Base-by-base conservation (phyloP, 2,329 filamentous ascomycete genomes). In the Xylaria multiplex region DNA sequence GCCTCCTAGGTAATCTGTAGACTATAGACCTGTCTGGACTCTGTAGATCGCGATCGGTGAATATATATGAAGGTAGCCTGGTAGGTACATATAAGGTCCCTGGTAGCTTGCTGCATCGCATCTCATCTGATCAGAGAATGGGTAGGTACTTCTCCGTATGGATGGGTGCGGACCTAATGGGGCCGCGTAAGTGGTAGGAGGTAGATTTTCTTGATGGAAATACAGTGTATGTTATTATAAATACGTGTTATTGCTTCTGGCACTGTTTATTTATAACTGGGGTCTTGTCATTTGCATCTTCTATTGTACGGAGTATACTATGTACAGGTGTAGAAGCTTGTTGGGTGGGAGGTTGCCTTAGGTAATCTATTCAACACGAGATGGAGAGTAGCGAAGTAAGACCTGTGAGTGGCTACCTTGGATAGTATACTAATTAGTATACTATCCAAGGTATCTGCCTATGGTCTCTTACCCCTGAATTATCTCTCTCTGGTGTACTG, bases 21-120 rank as follows among this genome's bases (percentile, higher is more conserved):
- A 19, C 16, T 6, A 30, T n/a, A 54, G 62, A 50, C 49, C 35
- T 54, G 54, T 62, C 64, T 63, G 49, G 64, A 56, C 59, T 66
- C 49, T 59, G 64, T 57, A 62, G 54, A 62, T 66, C 45, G 30
- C 35, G 19, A 49, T 55, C 14, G 22, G 37, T 55, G 30, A 19
- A 43, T 55, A 43, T 43, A 40, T 14, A 40, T 40, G 13, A 1
- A 27, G 27, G 27, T 27, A n/a, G n/a, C n/a, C n/a, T n/a, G n/a
- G n/a, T n/a, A 27, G 27, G 27, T 27, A 27, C 19, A 19, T 19
- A 19, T 19, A 19, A 19, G 27, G 27, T 27, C 35, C 11, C 13
- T 4, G 11, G 37, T 40, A 40, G 37, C 37, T 40, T 40, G 37
- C 45, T 56, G 46, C 54, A 58, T 46, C 54, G 52, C 53, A 53